Conservation (phyloP, 2,329 filamentous ascomycete genomes). For the Parastagonospora avenae region DNA sequence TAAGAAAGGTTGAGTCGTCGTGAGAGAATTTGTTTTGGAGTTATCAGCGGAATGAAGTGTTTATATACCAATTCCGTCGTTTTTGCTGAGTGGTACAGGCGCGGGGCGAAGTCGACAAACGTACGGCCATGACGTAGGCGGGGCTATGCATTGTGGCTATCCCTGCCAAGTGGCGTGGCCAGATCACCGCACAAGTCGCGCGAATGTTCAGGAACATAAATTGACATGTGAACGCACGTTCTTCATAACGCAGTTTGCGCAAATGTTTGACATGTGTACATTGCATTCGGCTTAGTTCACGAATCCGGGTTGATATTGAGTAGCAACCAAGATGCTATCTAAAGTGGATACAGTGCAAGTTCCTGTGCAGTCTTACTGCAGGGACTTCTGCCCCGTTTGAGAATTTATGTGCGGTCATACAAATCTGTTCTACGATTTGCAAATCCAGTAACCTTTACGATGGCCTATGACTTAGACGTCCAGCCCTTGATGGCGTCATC, state of each 20-base stretch:
- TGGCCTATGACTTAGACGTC: slow-evolving; percentile 7
- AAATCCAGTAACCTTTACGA: neutral
- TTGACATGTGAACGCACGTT: slow-evolving; percentile 11
- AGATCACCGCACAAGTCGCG: slow-evolving; percentile 18
- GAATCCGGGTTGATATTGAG: no score
- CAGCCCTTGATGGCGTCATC: slow-evolving; percentile 60
- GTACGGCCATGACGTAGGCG: slow-evolving; percentile 25
- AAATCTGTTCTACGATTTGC: no score
- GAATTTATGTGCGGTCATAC: no score
- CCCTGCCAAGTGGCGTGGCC: slow-evolving; percentile 12
- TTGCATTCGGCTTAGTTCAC: neutral
- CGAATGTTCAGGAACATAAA: slow-evolving; percentile 27
- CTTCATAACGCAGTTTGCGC: neutral
- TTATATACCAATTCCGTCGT: slow-evolving; percentile 18
- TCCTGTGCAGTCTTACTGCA: neutral
- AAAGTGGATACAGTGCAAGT: no score
- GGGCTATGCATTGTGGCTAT: slow-evolving; percentile 21
- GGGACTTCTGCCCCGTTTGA: no score
- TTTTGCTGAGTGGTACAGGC: slow-evolving; percentile 5
- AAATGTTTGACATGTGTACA: no score
- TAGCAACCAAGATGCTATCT: no score
- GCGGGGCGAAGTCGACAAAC: slow-evolving; percentile 21
- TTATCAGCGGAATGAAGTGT: slow-evolving; percentile 4
- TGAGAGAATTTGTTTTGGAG: slow-evolving; percentile 4
- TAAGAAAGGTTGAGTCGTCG: neutral